These are phyloP conservation scores for Gymnopilus dilepis DNA, from an alignment of 768 basidiomycete species.

Conservation along the genomic window DNA sequence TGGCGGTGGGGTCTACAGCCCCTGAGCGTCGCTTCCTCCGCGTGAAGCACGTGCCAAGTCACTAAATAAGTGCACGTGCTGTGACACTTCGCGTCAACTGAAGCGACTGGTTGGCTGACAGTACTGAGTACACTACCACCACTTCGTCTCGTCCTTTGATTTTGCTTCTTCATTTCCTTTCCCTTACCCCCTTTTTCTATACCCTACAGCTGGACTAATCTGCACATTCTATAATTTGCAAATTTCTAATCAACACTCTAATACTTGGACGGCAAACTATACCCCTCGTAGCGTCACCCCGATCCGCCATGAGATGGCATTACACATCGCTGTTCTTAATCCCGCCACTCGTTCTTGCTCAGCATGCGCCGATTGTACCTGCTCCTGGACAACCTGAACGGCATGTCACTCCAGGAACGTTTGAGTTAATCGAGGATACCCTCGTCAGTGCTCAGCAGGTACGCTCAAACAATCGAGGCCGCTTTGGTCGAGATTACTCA, in stretches of 20 bases:
- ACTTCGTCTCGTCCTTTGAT: not conserved
- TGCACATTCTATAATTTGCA: not conserved
- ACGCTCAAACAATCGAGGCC: no score
- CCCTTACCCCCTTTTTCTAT: not conserved
- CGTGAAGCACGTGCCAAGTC: no score
- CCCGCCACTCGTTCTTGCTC: slow-evolving; percentile 6
- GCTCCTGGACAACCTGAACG: slow-evolving; percentile 54
- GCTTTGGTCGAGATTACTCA: no score
- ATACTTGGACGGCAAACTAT: not conserved
- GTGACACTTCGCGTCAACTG: no score
- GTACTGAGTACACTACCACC: no score
- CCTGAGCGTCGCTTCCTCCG: no score
- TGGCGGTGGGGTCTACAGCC: no score
- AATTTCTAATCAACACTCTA: not conserved
- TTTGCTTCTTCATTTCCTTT: not conserved
- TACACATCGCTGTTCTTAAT: not conserved
- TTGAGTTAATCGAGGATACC: slow-evolving; percentile 69
- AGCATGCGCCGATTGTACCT: slow-evolving; percentile 7
- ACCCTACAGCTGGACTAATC: slow-evolving; percentile 1
- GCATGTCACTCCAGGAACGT: slow-evolving; percentile 51
- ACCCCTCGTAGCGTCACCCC: no score
- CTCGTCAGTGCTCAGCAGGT: slow-evolving; percentile 79
- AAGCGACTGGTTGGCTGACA: no score
- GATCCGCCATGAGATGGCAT: slow-evolving; percentile 4
- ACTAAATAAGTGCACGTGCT: no score